These are phyloP conservation scores for Candolleomyces eurysporus DNA, from an alignment of 768 basidiomycete species.

Conservation along the genomic window DNA sequence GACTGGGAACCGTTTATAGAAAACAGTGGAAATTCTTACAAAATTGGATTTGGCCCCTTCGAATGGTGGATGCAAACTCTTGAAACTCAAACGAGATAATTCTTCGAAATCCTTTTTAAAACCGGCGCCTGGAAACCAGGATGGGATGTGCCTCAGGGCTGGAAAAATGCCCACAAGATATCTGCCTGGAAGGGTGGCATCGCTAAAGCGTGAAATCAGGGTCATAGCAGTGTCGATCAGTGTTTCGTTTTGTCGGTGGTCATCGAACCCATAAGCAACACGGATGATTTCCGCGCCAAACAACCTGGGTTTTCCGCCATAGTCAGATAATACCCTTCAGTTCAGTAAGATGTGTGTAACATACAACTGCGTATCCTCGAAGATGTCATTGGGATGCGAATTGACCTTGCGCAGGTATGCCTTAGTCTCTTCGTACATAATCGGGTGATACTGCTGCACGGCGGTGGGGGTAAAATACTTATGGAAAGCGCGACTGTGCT, in stretches of 20 bases:
- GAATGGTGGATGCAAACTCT: background rate
- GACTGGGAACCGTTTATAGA: slow-evolving; percentile 14
- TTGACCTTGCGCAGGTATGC: background rate
- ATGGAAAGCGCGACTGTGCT: slow-evolving; percentile 36
- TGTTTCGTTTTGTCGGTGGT: slow-evolving; percentile 24
- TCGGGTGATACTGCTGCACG: slow-evolving; percentile 7
- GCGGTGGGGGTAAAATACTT: slow-evolving; percentile 11
- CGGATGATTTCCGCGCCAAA: slow-evolving; percentile 36
- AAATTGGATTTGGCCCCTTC: background rate
- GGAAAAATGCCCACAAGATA: slow-evolving; percentile 4
- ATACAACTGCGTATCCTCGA: background rate
- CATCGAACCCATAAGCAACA: slow-evolving; percentile 27
- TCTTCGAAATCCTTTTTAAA: background rate
- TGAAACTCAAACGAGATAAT: background rate
- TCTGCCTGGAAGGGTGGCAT: background rate
- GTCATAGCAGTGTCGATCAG: slow-evolving; percentile 14
- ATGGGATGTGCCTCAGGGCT: slow-evolving; percentile 1
- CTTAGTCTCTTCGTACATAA: slow-evolving; percentile 1
- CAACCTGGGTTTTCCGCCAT: background rate
- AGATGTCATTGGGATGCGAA: background rate
- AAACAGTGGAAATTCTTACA: background rate
- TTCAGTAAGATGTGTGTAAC: background rate
- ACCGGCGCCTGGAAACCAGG: slow-evolving; percentile 8
- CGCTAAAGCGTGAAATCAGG: background rate
- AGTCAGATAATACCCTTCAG: background rate